Conservation (phyloP, 331 rosid genomes). For the Malus hybrid region DNA sequence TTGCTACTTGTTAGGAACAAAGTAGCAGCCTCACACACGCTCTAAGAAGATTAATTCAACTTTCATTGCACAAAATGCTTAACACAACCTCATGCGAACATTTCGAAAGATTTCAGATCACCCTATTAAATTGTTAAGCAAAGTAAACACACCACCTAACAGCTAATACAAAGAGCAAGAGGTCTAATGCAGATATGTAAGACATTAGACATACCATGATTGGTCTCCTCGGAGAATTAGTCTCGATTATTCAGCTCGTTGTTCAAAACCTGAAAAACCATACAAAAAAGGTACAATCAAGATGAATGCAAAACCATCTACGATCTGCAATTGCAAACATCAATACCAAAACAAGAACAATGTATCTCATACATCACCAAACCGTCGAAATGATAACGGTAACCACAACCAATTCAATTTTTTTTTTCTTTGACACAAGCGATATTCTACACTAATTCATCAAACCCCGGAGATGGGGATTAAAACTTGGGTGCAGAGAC, state of each 20-base stretch:
- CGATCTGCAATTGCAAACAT: not conserved
- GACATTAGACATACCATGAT: slow-evolving; percentile 16
- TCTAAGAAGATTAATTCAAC: not conserved
- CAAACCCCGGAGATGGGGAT: no score
- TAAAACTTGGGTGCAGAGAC: no score
- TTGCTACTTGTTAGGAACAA: not conserved
- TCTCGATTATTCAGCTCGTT: slow-evolving; percentile 1
- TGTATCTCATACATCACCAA: not conserved
- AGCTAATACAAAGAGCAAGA: not conserved
- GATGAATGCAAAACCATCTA: not conserved
- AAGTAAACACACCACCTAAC: not conserved
- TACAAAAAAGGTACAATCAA: not conserved
- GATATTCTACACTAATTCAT: no score
- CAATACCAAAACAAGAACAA: not conserved
- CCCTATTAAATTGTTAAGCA: not conserved
- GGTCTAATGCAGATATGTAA: not conserved
- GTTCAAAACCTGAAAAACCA: slow-evolving; percentile 11
- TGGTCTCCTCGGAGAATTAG: slow-evolving; percentile 5
- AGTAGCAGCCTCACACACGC: not conserved
- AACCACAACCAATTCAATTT: not conserved
- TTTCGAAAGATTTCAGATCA: not conserved
- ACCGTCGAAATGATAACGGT: not conserved
- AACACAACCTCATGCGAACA: not conserved
- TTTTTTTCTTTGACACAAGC: no score
- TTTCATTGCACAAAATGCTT: not conserved